Base-by-base conservation (phyloP, 2,329 filamentous ascomycete genomes). In the Sphaerulina populicola region DNA sequence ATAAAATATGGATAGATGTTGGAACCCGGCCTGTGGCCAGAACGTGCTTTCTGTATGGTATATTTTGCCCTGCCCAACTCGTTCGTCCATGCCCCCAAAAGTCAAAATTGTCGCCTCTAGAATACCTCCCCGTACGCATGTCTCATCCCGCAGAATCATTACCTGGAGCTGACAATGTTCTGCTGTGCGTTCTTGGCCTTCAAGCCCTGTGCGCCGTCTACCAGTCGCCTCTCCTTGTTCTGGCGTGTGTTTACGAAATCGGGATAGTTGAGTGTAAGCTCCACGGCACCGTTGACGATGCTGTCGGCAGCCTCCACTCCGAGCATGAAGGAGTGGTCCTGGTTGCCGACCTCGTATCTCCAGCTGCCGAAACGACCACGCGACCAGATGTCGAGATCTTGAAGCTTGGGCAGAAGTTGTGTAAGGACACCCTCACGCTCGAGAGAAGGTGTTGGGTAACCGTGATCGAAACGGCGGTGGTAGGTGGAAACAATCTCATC, bases 401-500 rank as follows among this genome's bases (percentile, higher is more conserved):
- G 85, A 54, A 98, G 84, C 75, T 88, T 90, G 64, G 93, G 93
- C 46, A 98, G 83, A 50, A 98, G 82, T 75, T 96, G 75, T 72
- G 85, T 94, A 61, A 98, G 82, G 42, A 93, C 89, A 61, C 88
- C 90, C 72, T 98, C 93, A 72, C 93, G 87, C 81, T 97, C 93
- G 37, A 98, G 82, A 31, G 85, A 81, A 27, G 93, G 93, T 12
- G 93, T 98, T 56, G 93, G 93, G 78, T 98, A 98, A 61, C 93
- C 93, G 77, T 97, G 93, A 71, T 96, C 87, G 72, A 98, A 98
- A 72, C 86, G 83, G 73, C 93, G 88, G 80, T 96, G 88, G 78
- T 98, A 98, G 60, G 90, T 96, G 46, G 89, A 95, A 64, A 98
- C 89, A 60, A 98, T 94, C 76, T 96, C 91, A 66, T 97, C 93